Percentiles rank a stretch among this genome's conserved stretches.
These are phyloP conservation scores for Colletotrichum orchidophilum DNA, from an alignment of 2,329 filamentous ascomycete genomes.

Conservation along the genomic window DNA sequence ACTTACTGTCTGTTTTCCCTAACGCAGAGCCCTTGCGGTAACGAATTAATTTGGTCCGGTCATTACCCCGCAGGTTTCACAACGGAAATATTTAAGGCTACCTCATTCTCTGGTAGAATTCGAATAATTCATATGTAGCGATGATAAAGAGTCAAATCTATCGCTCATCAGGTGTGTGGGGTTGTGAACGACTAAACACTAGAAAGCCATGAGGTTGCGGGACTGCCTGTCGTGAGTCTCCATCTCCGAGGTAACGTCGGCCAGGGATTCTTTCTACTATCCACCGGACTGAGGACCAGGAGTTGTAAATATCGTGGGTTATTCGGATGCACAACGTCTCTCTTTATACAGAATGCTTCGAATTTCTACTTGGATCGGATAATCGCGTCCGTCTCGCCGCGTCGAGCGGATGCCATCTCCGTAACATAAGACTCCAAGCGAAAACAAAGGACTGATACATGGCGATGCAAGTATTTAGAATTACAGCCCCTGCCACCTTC, in stretches of 20 bases:
- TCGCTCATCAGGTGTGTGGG: no score
- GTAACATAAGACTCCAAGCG: neutral
- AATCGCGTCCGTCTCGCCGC: neutral
- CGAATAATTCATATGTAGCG: no score
- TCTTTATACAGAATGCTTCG: neutral
- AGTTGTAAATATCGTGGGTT: neutral
- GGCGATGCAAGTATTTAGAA: neutral
- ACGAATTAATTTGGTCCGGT: no score
- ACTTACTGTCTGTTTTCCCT: no score
- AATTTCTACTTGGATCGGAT: neutral
- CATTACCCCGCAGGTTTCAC: no score
- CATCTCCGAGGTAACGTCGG: neutral
- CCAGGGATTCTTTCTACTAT: neutral
- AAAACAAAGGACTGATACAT: neutral
- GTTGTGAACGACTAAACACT: no score
- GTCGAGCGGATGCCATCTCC: neutral
- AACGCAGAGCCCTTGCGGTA: no score
- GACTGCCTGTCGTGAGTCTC: neutral
- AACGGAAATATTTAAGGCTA: no score
- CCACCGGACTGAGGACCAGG: neutral
- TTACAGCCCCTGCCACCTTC: neutral
- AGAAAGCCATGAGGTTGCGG: neutral
- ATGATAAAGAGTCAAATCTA: no score
- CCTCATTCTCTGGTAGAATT: no score
- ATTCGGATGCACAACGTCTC: no score